Evolutionary conservation across 2,329 filamentous ascomycete species (phyloP), one percentile per base, ranked within the genome.

Genomic region (Trichophaea hybrida): DNA sequence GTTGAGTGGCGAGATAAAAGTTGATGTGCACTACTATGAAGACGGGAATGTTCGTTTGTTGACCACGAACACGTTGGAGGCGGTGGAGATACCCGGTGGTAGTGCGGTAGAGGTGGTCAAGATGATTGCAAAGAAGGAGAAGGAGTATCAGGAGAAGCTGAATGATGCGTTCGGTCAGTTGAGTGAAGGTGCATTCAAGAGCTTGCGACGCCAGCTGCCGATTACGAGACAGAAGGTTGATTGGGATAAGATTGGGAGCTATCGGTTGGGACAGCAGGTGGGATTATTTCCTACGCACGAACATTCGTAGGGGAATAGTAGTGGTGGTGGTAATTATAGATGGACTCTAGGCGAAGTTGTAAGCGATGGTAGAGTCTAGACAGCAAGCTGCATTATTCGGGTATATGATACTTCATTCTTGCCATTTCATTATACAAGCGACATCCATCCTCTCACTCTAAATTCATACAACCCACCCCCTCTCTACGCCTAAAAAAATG

Each of bases 21-120:
- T 96, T 57, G 90, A 97, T 68, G 91, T 98, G 55, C 93, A 98
- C 77, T 98, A 98, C 78, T 98, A 98, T 76, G 93, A 98, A 75
- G 94, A 98, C 71, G 93, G 93, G 64, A 98, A 98, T 71, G 93
- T 98, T 60, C 85, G 93, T 1, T 80, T 98, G 61, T 78, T 91
- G 64, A 96, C 93, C n/a, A 84, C 81, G 69, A 96, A 96, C 75
- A 76, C 85, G 8, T 72, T 91, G 10, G 77, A 77, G 0, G 24
- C 24, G 24, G 72, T 80, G 2, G 80, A 79, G 6, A 72, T 86
- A n/a, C 73, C 81, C 1, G 82, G 79, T 0, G 77, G 76, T 35
- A 80, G 79, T 1, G 84, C 82, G 6, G 78, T 80, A 0, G 85
- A 83, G 38, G 80, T 97, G 51, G 77, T 85, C 65, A 84, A 81